These are phyloP conservation scores for Crithidia expoeki DNA, from an alignment of 208 protist genomes.

Conservation along the genomic window DNA sequence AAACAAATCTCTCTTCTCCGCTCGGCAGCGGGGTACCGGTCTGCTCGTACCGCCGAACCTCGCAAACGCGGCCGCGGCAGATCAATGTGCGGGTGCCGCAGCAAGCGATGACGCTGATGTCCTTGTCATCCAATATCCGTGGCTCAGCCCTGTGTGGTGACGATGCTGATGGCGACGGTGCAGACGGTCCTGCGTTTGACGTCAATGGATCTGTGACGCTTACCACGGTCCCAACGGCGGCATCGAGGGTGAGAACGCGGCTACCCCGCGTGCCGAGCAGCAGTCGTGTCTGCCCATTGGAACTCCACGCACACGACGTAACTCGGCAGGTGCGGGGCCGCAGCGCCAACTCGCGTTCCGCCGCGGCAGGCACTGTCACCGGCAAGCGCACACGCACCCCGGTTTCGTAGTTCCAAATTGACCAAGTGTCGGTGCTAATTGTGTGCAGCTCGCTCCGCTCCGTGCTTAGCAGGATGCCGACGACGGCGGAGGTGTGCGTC, in stretches of 20 bases:
- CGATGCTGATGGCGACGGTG: not conserved
- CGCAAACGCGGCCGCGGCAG: constrained; percentile 61
- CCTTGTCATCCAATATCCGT: constrained; percentile 22
- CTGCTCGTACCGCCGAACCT: constrained; percentile 56
- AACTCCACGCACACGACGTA: constrained; percentile 70
- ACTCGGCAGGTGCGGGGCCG: constrained; percentile 37
- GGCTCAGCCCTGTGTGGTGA: not conserved
- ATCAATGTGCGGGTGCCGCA: constrained; percentile 59
- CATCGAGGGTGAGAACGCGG: constrained; percentile 70
- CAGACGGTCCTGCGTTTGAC: not conserved
- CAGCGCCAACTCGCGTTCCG: constrained; percentile 56
- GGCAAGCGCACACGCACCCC: constrained; percentile 43
- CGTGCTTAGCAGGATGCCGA: constrained; percentile 42
- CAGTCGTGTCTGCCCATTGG: constrained; percentile 51
- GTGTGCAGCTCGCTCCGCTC: constrained; percentile 56
- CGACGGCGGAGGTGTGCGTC: constrained; percentile 52
- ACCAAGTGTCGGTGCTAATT: constrained; percentile 71
- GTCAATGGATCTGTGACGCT: constrained; percentile 46
- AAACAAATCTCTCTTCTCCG: constrained; percentile 67
- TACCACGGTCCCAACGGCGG: constrained; percentile 47
- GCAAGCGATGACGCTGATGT: constrained; percentile 52
- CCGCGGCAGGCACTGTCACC: constrained; percentile 40
- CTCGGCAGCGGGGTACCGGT: constrained; percentile 46
- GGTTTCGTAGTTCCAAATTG: constrained; percentile 58
- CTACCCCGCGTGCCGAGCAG: constrained; percentile 67